Conservation (phyloP, 306 rosid genomes). For the Malus sylvestris region DNA sequence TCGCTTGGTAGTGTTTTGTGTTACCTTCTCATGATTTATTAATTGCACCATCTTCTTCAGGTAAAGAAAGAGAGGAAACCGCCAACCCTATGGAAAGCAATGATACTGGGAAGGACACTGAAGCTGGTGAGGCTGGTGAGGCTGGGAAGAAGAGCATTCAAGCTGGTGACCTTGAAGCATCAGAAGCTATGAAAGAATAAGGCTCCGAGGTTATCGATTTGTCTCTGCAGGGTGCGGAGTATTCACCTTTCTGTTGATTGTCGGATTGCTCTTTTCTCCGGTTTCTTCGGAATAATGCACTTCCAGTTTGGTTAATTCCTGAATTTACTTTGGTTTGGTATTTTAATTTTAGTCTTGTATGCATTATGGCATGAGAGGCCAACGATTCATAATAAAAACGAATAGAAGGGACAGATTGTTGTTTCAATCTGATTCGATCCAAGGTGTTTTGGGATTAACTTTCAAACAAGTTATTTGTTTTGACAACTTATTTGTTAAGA, state of each 20-base stretch:
- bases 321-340: neutral
- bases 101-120: neutral
- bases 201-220: neutral
- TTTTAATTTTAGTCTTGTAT: neutral
- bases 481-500: neutral
- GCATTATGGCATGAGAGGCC: neutral
- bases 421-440: neutral
- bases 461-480: neutral
- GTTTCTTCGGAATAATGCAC: neutral
- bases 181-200: neutral
- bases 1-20: neutral
- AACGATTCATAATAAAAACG: too few relatives aligned
- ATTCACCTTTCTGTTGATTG: too few relatives aligned
- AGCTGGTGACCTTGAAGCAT: neutral
- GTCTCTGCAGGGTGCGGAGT: too few relatives aligned
- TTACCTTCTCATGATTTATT: neutral
- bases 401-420: neutral
- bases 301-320: neutral
- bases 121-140: neutral
- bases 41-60: neutral
- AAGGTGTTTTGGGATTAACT: neutral
- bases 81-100: neutral
- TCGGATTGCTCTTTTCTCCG: neutral
- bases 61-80: neutral
- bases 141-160: neutral